Conservation (phyloP, 352 stramenopile genomes). For the Ophiocytium majus region DNA sequence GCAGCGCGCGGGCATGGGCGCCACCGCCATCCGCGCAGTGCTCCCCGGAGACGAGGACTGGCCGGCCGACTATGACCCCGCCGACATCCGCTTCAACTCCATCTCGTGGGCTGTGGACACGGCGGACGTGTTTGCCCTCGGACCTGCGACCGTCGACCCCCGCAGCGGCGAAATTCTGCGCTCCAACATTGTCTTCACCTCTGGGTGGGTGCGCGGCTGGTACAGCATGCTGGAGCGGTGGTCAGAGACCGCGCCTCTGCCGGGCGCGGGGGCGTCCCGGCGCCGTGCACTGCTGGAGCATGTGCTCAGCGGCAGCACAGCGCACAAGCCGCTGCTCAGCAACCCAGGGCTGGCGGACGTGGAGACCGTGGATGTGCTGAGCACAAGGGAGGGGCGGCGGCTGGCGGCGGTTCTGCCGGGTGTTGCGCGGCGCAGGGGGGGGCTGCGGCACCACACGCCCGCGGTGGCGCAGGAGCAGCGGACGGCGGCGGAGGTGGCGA, state of each 20-base stretch:
- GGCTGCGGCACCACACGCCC: too few species aligned
- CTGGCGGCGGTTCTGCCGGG: too few species aligned
- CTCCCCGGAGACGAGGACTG: slow-evolving; percentile 68
- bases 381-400: too few species aligned
- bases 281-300: too few species aligned
- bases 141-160: slow-evolving; percentile 68
- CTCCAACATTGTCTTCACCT: slow-evolving; percentile 77
- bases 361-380: too few species aligned
- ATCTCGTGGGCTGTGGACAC: slow-evolving; percentile 77
- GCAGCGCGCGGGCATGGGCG: slow-evolving; percentile 66
- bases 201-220: slow-evolving; percentile 73
- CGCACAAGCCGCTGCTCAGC: too few species aligned
- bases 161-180: slow-evolving; percentile 77
- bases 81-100: slow-evolving; percentile 68
- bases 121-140: slow-evolving; percentile 69
- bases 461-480: too few species aligned
- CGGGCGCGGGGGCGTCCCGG: too few species aligned
- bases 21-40: slow-evolving; percentile 68
- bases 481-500: too few species aligned
- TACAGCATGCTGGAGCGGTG: slow-evolving; percentile 36
- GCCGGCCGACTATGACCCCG: slow-evolving; percentile 73
- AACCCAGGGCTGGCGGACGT: too few species aligned
- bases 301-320: too few species aligned
- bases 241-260: slow-evolving; percentile 32
- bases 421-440: too few species aligned